Evolutionary conservation across 345 rosid genomes (phyloP), one percentile per base, ranked within the genome.

Genomic region (Heritiera littoralis): DNA sequence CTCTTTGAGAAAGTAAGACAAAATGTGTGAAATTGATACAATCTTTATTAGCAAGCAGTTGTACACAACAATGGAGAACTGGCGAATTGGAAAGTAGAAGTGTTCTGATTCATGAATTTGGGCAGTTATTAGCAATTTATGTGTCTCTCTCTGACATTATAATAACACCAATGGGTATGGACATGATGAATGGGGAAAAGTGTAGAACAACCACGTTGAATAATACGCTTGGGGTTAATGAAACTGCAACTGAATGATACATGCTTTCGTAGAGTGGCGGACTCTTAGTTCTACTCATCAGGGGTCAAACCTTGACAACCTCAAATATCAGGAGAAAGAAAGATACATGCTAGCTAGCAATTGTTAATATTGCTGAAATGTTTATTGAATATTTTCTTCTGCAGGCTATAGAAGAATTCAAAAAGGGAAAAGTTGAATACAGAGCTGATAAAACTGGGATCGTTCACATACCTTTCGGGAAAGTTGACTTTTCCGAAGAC

Each of bases 361-460:
- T 71, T 9, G 23, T 11, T 52, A 40, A 23, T 55, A 7, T 52
- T 30, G 74, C 77, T 40, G 30, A 23, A 70, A 35, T 52, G 56
- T 20, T 67, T 7, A 1, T 75, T 46, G 20, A 11, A 52, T 76
- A 28, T 32, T 67, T 77, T 81, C 80, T 82, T 67, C 93, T 23
- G 28, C 28, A 96, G 99, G 99, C 98, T 59, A 92, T 96, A 82
- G 92, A 88, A 66, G 99, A 96, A 86, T 96, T 94, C 90, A 94
- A 94, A 86, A 88, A 90, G 86, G 99, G 99, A 9, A 94, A 96
- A 80, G 94, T 96, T 28, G 98, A 94, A 83, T 96, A 83, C 80
- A 91, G 98, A 77, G 98, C 97, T 49, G 98, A 96, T 86, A 96
- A 96, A 88, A 92, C 99, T 48, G 99, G 99, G 56, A 94, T 96